Percentiles rank a stretch among this genome's conserved stretches.
phyloP scores from a whole-genome alignment of 2,329 filamentous ascomycete species.

The Fusarium odoratissimum region DNA sequence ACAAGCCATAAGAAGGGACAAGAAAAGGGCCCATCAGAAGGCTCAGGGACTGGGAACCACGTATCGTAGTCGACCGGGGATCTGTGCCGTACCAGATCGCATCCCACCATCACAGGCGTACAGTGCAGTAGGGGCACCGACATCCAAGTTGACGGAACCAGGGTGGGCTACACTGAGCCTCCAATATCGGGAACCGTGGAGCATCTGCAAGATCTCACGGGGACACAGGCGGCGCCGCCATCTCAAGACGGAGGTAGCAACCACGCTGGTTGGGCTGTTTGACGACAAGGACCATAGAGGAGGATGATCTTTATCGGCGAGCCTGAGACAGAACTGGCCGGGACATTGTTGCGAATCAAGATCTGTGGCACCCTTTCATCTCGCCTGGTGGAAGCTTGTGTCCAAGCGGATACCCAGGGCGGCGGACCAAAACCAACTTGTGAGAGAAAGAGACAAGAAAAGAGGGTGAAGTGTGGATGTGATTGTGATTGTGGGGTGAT shows the following conservation, averaged over 20 bases:
- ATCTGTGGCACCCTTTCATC: slow-evolving; percentile 56
- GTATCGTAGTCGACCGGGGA: slow-evolving; percentile 34
- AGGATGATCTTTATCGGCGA: slow-evolving; percentile 38
- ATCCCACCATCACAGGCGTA: slow-evolving; percentile 36
- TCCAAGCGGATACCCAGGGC: slow-evolving; percentile 39
- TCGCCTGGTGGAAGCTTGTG: slow-evolving; percentile 50
- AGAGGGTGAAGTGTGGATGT: slow-evolving; percentile 22
- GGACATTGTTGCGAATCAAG: slow-evolving; percentile 52
- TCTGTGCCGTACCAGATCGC: slow-evolving; percentile 40
- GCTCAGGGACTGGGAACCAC: slow-evolving; percentile 28
- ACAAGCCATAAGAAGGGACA: slow-evolving; percentile 33
- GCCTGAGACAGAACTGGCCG: slow-evolving; percentile 45
- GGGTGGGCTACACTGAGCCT: slow-evolving; percentile 42
- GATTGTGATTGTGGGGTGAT: slow-evolving; percentile 21
- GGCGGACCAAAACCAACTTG: slow-evolving; percentile 28
- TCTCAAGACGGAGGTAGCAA: slow-evolving; percentile 45
- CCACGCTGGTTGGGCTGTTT: slow-evolving; percentile 43
- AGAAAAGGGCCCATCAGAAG: slow-evolving; percentile 26
- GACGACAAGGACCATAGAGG: slow-evolving; percentile 39
- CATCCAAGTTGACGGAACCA: slow-evolving; percentile 51
- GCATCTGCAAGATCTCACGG: slow-evolving; percentile 49
- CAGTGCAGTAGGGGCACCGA: slow-evolving; percentile 37
- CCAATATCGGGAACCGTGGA: slow-evolving; percentile 44
- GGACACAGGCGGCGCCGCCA: slow-evolving; percentile 44
- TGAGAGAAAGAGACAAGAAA: slow-evolving; percentile 28